Evolutionary conservation across 2,329 filamentous ascomycete species (phyloP), one percentile per base, ranked within the genome.

Genomic region (Alternaria novae-zelandiae): DNA sequence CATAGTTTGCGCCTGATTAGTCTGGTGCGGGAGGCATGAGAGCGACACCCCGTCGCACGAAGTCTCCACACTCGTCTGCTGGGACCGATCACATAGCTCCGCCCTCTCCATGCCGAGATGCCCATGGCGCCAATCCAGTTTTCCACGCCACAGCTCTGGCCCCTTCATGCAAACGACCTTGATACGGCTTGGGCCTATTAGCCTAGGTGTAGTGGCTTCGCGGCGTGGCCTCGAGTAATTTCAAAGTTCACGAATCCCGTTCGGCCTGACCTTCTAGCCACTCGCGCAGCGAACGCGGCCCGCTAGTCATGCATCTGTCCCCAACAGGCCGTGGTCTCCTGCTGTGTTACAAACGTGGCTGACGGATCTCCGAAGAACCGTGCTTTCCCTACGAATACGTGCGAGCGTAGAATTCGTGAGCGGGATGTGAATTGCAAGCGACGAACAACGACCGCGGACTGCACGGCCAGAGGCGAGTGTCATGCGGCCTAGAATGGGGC

Each of bases 81-180:
- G 53, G 54, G 30, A 50, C 49, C 30, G 54, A 59, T 20, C 53
- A 63, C 44, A 59, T 26, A 45, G 41, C 54, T 41, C 60, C 49
- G 54, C 63, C 17, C 23, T 46, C 25, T 46, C 59, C 32, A 60
- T 41, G 44, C 45, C 47, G 54, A 54, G 44, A 47, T 36, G 49
- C 59, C 15, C 26, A 59, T 45, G 55, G 41, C 41, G 51, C n/a
- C 41, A 44, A 41, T 55, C 25, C 25, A 47, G 26, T 32, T 47
- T 65, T 41, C 45, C 41, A 64, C 64, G 64, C 64, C 57, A 65
- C 57, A 25, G 23, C 28, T 54, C 49, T 57, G 49, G 49, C 53
- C 23, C 36, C 30, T 47, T 21, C 26, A 21, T 54, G 55, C 55
- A 25, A 53, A 53, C 28, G 41, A 51, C 17, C 23, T 46, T 21